Evolutionary conservation across 106 monocot species (phyloP).

Genomic region (Dendrobium nobile): DNA sequence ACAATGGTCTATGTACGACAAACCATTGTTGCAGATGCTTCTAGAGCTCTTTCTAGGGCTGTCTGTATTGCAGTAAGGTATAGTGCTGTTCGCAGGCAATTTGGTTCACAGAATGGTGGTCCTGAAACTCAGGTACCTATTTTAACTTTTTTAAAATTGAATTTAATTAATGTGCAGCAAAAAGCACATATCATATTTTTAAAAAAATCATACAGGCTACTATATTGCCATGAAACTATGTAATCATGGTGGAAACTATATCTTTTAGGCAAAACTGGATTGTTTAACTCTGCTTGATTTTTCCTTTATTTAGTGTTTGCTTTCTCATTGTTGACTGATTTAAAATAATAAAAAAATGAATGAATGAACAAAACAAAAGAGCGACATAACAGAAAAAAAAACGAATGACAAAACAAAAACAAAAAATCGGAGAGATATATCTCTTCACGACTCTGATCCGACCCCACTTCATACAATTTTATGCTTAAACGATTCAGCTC

Average conservation of each 20-base stretch:
- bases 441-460: too few relatives aligned
- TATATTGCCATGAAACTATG: neutral
- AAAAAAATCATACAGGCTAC: neutral
- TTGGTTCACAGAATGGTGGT: constrained; percentile 79
- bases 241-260: neutral
- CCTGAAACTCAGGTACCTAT: constrained; percentile 70
- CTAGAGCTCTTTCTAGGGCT: constrained; percentile 80
- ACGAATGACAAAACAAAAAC: too few relatives aligned
- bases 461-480: too few relatives aligned
- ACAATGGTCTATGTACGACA: constrained; percentile 98
- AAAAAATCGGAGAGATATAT: too few relatives aligned
- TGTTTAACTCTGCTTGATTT: neutral
- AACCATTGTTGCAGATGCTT: constrained; percentile 82
- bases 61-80: constrained; percentile 90
- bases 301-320: too few relatives aligned
- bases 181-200: neutral
- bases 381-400: too few relatives aligned
- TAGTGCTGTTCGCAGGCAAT: constrained; percentile 86
- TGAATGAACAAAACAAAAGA: too few relatives aligned
- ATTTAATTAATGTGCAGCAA: neutral
- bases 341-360: too few relatives aligned
- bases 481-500: too few relatives aligned
- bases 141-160: neutral
- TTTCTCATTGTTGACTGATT: too few relatives aligned
- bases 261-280: neutral